These are phyloP conservation scores for Talaromyces funiculosus DNA, from an alignment of 2,329 filamentous ascomycete genomes.

Conservation along the genomic window DNA sequence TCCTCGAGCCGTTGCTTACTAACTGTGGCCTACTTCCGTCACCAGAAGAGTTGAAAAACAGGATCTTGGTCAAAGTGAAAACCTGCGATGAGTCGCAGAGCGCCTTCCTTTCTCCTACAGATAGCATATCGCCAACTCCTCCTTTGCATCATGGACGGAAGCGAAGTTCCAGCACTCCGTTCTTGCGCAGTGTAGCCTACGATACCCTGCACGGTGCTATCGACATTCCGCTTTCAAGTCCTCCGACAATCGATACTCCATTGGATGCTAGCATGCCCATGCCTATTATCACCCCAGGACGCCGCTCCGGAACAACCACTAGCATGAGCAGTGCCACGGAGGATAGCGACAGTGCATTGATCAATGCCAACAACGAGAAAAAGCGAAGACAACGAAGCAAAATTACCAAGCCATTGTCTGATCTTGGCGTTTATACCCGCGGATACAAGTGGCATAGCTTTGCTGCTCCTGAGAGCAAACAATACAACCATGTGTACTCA, in stretches of 20 bases:
- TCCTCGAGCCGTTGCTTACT: slow-evolving; percentile 68
- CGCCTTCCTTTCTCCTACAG: slow-evolving; percentile 18
- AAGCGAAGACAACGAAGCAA: slow-evolving; percentile 65
- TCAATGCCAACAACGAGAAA: slow-evolving; percentile 51
- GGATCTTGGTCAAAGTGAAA: slow-evolving; percentile 92
- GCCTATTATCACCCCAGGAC: slow-evolving; percentile 37
- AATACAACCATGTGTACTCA: slow-evolving; percentile 91
- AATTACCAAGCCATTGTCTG: slow-evolving; percentile 75
- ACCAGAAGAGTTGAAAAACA: slow-evolving; percentile 75
- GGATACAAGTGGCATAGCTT: slow-evolving; percentile 83
- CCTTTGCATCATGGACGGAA: slow-evolving; percentile 36
- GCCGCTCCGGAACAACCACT: slow-evolving; percentile 46
- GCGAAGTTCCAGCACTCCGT: slow-evolving; percentile 73
- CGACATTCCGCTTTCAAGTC: slow-evolving; percentile 47
- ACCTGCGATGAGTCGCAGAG: slow-evolving; percentile 57
- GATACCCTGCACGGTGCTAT: slow-evolving; percentile 52
- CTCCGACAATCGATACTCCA: slow-evolving; percentile 49
- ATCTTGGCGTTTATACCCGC: slow-evolving; percentile 73
- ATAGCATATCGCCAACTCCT: slow-evolving; percentile 20
- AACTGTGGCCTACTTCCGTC: slow-evolving; percentile 68
- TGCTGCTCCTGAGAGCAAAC: slow-evolving; percentile 68
- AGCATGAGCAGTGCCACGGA: slow-evolving; percentile 60
- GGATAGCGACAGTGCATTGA: slow-evolving; percentile 62
- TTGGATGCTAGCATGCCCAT: slow-evolving; percentile 40
- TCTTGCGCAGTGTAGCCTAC: slow-evolving; percentile 56